These are phyloP conservation scores for Knufia petricola DNA, from an alignment of 2,329 filamentous ascomycete species.

Conservation along the genomic window DNA sequence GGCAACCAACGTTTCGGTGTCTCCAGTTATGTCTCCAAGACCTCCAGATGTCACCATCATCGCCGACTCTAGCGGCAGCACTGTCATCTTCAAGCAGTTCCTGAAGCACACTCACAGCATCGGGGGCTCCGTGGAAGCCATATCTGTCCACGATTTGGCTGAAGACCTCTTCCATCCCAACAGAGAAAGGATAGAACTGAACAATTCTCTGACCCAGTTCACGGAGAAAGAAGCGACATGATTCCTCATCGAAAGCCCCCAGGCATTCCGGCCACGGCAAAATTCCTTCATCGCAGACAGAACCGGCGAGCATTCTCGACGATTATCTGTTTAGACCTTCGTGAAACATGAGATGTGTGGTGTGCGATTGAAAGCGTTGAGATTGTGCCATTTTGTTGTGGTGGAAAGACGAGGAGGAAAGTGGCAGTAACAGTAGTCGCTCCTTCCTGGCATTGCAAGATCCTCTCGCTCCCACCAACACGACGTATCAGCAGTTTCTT, in stretches of 20 bases:
- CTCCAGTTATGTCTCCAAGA: conserved; percentile 24
- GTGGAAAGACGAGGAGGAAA: too few relatives aligned
- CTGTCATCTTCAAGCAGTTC: conserved; percentile 23
- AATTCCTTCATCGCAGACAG: neutral
- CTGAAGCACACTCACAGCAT: conserved; percentile 23
- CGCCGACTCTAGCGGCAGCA: conserved; percentile 19
- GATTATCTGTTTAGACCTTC: too few relatives aligned
- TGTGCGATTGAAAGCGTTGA: neutral
- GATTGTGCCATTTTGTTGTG: neutral
- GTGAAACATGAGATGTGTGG: too few relatives aligned
- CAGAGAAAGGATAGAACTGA: conserved; percentile 21
- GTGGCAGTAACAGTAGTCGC: too few relatives aligned
- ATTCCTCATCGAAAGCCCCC: conserved; percentile 23
- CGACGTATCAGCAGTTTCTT: too few relatives aligned
- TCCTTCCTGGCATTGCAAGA: too few relatives aligned
- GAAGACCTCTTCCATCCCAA: conserved; percentile 25
- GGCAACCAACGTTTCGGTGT: conserved; percentile 22
- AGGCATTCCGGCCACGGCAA: conserved; percentile 9
- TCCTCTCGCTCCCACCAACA: too few relatives aligned
- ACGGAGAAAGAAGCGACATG: conserved; percentile 23
- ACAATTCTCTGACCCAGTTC: conserved; percentile 22
- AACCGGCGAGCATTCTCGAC: too few relatives aligned
- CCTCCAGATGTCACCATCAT: conserved; percentile 24
- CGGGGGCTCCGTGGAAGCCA: conserved; percentile 17
- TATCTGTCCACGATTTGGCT: conserved; percentile 20